These are phyloP conservation scores for Myxozyma sirexii DNA, from an alignment of 805 yeast species.

Conservation along the genomic window DNA sequence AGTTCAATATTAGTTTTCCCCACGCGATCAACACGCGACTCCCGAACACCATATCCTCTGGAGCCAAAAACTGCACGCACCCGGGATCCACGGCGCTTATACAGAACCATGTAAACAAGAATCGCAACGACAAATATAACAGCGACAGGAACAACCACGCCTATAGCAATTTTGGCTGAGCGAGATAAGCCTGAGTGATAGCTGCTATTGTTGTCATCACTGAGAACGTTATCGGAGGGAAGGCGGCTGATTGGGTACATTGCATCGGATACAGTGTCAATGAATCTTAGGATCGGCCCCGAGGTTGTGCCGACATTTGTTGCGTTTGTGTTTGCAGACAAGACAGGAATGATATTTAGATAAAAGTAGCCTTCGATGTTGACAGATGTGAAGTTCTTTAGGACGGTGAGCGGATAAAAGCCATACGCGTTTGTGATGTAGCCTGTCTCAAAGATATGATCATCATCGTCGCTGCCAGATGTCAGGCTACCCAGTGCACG, in stretches of 20 bases:
- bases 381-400: conserved; percentile 19
- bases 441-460: conserved; percentile 43
- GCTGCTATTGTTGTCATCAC: not conserved
- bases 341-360: conserved; percentile 47
- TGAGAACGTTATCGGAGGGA: conserved; percentile 47
- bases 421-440: conserved; percentile 47
- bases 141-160: conserved; percentile 22
- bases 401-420: conserved; percentile 46
- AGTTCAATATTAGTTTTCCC: conserved; percentile 14
- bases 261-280: conserved; percentile 43
- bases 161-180: conserved; percentile 21
- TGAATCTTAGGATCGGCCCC: conserved; percentile 49
- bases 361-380: conserved; percentile 43
- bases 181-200: conserved; percentile 19
- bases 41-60: conserved; percentile 22
- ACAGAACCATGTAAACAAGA: conserved; percentile 9
- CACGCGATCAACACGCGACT: not conserved
- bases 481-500: conserved; percentile 43
- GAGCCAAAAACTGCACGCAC: conserved; percentile 8
- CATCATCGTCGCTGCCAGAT: conserved; percentile 38
- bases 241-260: conserved; percentile 43
- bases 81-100: not conserved
- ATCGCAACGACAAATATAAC: conserved; percentile 11
- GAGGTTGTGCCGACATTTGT: conserved; percentile 45
- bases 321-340: conserved; percentile 44